A percentile compares a stretch with the other conserved stretches of the same genome.
Conservation (phyloP, 352 stramenopile genomes). For the Pythium myriotylum region DNA sequence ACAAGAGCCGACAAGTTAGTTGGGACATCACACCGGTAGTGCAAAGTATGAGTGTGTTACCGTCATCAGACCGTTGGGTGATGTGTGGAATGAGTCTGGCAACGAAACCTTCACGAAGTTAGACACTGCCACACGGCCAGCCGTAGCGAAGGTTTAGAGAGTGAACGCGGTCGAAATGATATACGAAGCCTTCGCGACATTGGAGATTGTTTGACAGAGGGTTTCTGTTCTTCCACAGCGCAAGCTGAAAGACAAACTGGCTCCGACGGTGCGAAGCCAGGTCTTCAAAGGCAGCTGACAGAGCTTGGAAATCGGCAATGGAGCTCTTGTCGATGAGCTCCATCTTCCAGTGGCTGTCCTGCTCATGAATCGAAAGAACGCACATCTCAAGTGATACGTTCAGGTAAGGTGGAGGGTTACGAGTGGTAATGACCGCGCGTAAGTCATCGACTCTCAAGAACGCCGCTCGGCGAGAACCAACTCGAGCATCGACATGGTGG, state of each 20-base stretch:
- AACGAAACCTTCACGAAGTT: slow-evolving; percentile 9
- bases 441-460: slow-evolving; percentile 1
- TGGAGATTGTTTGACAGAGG: slow-evolving; percentile 2
- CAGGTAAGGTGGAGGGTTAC: neutral
- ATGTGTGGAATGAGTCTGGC: too few relatives aligned
- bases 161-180: slow-evolving; percentile 7
- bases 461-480: slow-evolving; percentile 5
- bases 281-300: neutral
- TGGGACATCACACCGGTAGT: too few relatives aligned
- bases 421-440: neutral
- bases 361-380: slow-evolving; percentile 6
- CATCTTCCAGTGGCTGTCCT: slow-evolving; percentile 6
- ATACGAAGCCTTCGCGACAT: slow-evolving; percentile 7
- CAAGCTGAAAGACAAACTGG: slow-evolving; percentile 10
- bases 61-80: too few relatives aligned
- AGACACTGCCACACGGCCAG: slow-evolving; percentile 5
- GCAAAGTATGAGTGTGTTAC: too few relatives aligned
- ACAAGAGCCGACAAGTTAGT: too few relatives aligned
- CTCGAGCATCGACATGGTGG: slow-evolving; percentile 7
- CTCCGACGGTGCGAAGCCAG: slow-evolving; percentile 2
- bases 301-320: neutral
- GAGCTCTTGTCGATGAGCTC: slow-evolving; percentile 12
- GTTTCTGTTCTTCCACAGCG: slow-evolving; percentile 11
- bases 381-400: slow-evolving; percentile 8
- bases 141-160: neutral